Conservation (phyloP, 1,284 basidiomycete species). For the Pholiota adiposa region DNA sequence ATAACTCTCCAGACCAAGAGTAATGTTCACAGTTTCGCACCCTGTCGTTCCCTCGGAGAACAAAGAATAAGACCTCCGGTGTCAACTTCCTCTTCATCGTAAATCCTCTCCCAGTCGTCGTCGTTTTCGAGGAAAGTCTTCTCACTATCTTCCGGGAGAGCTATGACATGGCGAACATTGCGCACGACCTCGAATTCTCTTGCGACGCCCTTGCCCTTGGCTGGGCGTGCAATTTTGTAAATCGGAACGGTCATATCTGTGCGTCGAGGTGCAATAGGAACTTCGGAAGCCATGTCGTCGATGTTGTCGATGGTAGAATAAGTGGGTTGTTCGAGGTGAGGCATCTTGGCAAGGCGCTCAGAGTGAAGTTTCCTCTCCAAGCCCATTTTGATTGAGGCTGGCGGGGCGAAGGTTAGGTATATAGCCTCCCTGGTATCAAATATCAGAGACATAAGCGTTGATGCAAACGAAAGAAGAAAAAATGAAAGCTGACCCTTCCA, state of each 20-base stretch:
- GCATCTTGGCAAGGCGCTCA: neutral
- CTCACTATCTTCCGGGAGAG: neutral
- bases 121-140: neutral
- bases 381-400: neutral
- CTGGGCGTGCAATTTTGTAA: neutral
- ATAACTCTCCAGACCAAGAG: too few relatives aligned
- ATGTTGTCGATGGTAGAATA: neutral
- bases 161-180: neutral
- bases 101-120: conserved; percentile 28
- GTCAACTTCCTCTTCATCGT: conserved; percentile 18
- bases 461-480: neutral
- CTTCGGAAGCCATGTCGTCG: neutral
- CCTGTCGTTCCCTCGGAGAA: conserved; percentile 21
- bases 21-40: too few relatives aligned
- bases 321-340: neutral
- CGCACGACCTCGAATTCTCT: conserved; percentile 3
- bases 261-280: neutral
- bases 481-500: neutral
- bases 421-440: neutral
- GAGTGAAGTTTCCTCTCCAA: too few relatives aligned
- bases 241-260: neutral
- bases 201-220: neutral
- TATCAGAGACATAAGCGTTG: neutral
- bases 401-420: neutral
- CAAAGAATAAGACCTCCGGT: conserved; percentile 21